A percentile compares a stretch with the other conserved stretches of the same genome.
Conservation (phyloP, 345 rosid genomes). For the Moringa oleifera region DNA sequence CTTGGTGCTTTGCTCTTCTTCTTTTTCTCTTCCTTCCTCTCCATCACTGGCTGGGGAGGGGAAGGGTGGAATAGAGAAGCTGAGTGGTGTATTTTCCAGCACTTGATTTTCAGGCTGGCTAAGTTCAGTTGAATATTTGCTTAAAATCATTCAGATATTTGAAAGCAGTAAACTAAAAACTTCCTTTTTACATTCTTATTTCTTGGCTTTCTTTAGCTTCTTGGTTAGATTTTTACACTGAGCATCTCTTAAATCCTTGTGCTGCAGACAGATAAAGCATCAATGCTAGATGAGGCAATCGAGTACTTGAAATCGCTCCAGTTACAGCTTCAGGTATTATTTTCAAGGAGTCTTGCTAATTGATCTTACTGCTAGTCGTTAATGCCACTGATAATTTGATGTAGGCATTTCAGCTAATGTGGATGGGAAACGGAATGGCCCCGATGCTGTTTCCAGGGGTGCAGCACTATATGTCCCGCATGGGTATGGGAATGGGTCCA, state of each 20-base stretch:
- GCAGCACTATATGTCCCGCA: conserved; percentile 50
- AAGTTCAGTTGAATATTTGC: too few relatives aligned
- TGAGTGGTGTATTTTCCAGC: too few relatives aligned
- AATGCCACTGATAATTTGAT: conserved; percentile 9
- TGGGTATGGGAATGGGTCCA: conserved; percentile 48
- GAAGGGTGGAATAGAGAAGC: too few relatives aligned
- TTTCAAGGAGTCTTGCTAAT: neutral
- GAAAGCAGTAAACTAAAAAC: too few relatives aligned
- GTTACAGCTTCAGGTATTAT: conserved; percentile 69
- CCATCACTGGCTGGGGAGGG: too few relatives aligned
- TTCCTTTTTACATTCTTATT: too few relatives aligned
- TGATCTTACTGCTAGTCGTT: neutral
- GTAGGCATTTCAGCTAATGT: conserved; percentile 56
- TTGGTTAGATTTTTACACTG: neutral
- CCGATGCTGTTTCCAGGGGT: conserved; percentile 83
- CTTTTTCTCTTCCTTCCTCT: too few relatives aligned
- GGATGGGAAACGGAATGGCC: conserved; percentile 88
- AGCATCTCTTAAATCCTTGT: conserved; percentile 2
- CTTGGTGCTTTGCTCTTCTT: too few relatives aligned
- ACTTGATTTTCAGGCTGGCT: too few relatives aligned
- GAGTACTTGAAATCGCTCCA: conserved; percentile 92
- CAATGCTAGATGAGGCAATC: conserved; percentile 92
- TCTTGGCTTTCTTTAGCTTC: too few relatives aligned
- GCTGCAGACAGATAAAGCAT: conserved; percentile 67
- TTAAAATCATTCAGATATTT: too few relatives aligned